Base-by-base conservation (phyloP, 2,329 filamentous ascomycete genomes). In the Apiospora marii region DNA sequence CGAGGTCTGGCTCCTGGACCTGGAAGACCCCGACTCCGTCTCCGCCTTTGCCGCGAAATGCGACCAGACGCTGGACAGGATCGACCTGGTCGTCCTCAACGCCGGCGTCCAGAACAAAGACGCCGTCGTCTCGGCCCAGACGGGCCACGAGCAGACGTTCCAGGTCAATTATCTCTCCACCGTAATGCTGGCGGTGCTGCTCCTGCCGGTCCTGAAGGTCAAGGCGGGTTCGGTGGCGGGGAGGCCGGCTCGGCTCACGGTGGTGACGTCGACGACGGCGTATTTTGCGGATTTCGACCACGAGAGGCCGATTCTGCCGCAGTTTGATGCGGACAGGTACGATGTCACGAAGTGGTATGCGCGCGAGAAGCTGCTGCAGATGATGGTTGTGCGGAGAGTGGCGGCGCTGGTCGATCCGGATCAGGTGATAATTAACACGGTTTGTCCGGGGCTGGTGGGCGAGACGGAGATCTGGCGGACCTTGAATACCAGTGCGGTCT, bases 1-100 rank as follows among this genome's bases (percentile, higher is more conserved):
- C 16, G 81, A 87, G 14, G 86, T 89, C 13, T 89, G 85, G 86
- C 13, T 77, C 2, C 75, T 90, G n/a, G 86, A 90, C 67, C 84
- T 89, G 82, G 70, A 72, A 5, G 84, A 81, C 0, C 87, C 88
- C 69, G 78, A 81, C 1, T 87, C 85, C 1, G 78, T 89, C 0
- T 79, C 80, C 43, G 76, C 74, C 0, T 89, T 89, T 72, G 82
- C 80, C 0, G 70, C 70, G 0, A 80, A 81, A 2, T 80, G 81
- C 7, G 37, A 41, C n/a, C 75, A 70, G 0, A 51, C 49, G 1
- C 79, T 87, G 7, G 67, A 77, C 0, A 79, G 83, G 0, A 76
- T 88, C 27, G 85, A 88, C 74, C 81, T 85, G 37, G 82, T 77
- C 22, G 81, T 89, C 16, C 79, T 87, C 30, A 87, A 88, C 70